Conservation (phyloP, 371 early-diverging fungal genomes). For the Saksenaea vasiformis region DNA sequence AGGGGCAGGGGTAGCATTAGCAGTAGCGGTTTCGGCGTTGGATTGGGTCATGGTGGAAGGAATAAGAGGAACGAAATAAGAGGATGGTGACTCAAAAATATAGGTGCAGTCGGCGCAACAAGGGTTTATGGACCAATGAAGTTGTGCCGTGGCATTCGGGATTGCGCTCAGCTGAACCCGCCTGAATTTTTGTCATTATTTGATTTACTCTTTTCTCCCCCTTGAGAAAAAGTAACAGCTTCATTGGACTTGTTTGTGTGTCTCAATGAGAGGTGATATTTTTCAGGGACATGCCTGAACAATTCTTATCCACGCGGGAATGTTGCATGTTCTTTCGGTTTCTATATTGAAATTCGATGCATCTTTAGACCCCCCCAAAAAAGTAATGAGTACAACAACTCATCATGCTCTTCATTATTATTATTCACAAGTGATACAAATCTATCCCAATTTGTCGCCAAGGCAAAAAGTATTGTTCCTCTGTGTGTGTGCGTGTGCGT, state of each 20-base stretch:
- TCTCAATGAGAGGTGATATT: too few species aligned
- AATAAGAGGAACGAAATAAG: not conserved
- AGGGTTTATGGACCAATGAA: constrained; percentile 3
- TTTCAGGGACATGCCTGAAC: too few species aligned
- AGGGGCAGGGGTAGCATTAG: not conserved
- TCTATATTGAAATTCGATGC: too few species aligned
- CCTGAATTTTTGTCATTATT: constrained; percentile 1
- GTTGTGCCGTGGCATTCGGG: not conserved
- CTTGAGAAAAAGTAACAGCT: too few species aligned
- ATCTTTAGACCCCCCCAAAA: too few species aligned
- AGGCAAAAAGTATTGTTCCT: not conserved
- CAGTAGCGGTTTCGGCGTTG: not conserved
- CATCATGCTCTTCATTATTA: not conserved
- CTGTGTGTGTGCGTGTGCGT: too few species aligned
- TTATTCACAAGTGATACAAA: not conserved
- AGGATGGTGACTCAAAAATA: not conserved
- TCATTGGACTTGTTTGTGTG: too few species aligned
- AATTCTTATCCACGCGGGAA: too few species aligned
- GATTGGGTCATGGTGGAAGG: not conserved
- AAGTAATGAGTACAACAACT: not conserved
- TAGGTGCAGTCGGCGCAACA: not conserved
- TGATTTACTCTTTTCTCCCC: too few species aligned
- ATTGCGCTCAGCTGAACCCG: constrained; percentile 3
- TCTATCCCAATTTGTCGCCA: not conserved
- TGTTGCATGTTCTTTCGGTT: too few species aligned